Evolutionary conservation across 106 monocot genomes (phyloP).

Genomic region (Dioscorea dumetorum): DNA sequence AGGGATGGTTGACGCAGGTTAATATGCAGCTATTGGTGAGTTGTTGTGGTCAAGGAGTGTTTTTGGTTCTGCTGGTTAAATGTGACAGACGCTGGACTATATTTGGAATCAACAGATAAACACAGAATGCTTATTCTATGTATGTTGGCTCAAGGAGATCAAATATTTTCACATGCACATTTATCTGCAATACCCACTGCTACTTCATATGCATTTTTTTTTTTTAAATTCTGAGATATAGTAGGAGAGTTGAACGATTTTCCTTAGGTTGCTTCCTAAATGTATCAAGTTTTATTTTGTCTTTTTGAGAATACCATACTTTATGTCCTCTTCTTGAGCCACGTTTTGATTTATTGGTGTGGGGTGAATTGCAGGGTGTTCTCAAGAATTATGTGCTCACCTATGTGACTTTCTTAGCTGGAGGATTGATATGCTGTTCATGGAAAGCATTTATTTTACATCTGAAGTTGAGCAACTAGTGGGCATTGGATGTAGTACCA

Average conservation of each 20-base stretch:
- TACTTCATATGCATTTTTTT: neutral
- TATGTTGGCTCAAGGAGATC: too few species aligned
- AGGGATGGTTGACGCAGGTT: too few species aligned
- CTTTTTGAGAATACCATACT: neutral
- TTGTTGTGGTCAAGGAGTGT: too few species aligned
- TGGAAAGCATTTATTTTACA: slow-evolving; percentile 35
- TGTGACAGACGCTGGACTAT: too few species aligned
- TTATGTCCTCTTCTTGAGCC: slow-evolving; percentile 9
- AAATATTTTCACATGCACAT: too few species aligned
- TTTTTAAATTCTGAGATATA: neutral
- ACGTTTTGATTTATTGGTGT: slow-evolving; percentile 59
- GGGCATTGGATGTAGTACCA: neutral
- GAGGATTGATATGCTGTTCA: slow-evolving; percentile 59
- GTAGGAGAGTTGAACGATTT: too few species aligned
- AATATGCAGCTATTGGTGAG: too few species aligned
- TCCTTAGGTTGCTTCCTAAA: too few species aligned
- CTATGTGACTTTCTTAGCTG: slow-evolving; percentile 77
- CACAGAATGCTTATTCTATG: too few species aligned
- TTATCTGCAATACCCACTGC: neutral
- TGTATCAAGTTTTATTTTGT: neutral
- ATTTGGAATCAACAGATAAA: too few species aligned
- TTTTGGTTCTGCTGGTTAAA: too few species aligned
- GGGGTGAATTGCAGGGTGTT: slow-evolving; percentile 80
- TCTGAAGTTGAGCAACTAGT: slow-evolving; percentile 26
- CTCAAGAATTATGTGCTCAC: slow-evolving; percentile 58